Base-by-base conservation (phyloP, 352 stramenopile genomes). In the Globisporangium paroecandrum region DNA sequence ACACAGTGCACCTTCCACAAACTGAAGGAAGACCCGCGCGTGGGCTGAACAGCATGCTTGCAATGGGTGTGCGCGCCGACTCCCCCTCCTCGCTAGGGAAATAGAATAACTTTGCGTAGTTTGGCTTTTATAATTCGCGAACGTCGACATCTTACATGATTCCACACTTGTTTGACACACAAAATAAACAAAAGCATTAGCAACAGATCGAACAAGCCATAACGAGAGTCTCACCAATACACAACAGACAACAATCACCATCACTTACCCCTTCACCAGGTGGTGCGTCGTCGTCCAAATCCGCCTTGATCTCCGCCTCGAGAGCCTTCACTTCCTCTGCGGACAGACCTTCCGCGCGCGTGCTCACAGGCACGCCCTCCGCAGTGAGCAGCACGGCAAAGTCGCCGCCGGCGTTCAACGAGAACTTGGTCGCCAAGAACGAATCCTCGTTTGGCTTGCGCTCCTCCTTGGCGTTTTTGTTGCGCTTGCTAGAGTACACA, bases 371-470 rank as follows among this genome's bases (percentile, higher is more conserved):
- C 53, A 89, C 73, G n/a, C 84, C 84, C 18, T 94, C 87, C 15
- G 75, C 65, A 46, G 81, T 90, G 56, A 78, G 41, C 10, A 94
- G 66, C 66, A 93, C 72, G 24, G 82, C 83, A 47, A 88, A 89
- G 64, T 94, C 87, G 43, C 83, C 87, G 7, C 77, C 80, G 24
- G 73, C 66, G 65, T 91, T 88, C 58, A 91, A 76, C 53, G 85
- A 91, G 61, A 91, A 91, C 75, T 93, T 93, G 62, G 84, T 93
- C 12, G 86, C 82, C 32, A 91, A 59, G 71, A 92, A 94, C 20
- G 82, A 90, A 53, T 91, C 85, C 69, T 91, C 85, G 65, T 83
- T 73, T 57, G 81, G 78, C 59, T 88, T 89, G 58, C 81, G 80
- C 65, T 92, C 85, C 25, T 91, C 72, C 69, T 89, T 89, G 15